Evolutionary conservation across 2,329 filamentous ascomycete species (phyloP).

Genomic region (Chaetomium strumarium): DNA sequence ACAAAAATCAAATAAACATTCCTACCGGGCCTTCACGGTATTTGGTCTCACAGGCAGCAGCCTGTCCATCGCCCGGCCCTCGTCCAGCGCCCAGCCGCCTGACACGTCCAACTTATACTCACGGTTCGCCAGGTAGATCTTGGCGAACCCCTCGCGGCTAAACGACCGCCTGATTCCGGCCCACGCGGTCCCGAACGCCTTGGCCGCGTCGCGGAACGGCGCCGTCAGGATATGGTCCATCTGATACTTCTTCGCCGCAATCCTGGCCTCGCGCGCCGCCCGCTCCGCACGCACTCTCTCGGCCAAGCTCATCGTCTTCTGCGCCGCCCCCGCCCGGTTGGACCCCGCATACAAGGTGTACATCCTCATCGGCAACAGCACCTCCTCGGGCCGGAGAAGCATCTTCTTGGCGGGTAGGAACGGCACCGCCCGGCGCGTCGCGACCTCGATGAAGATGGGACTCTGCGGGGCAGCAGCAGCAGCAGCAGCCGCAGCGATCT

Average conservation of each 20-base stretch:
- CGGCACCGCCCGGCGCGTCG: conserved; percentile 45
- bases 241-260: conserved; percentile 44
- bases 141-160: conserved; percentile 51
- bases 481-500: conserved; percentile 8
- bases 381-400: conserved; percentile 32
- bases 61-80: conserved; percentile 53
- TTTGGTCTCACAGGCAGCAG: conserved; percentile 37
- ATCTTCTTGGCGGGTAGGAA: conserved; percentile 41
- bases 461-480: conserved; percentile 3
- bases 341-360: conserved; percentile 16
- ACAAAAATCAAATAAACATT: not conserved
- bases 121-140: conserved; percentile 41
- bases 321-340: not conserved
- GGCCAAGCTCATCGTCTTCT: conserved; percentile 13
- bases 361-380: conserved; percentile 35
- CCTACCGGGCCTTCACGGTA: conserved; percentile 1
- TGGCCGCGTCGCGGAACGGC: conserved; percentile 48
- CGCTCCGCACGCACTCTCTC: conserved; percentile 29
- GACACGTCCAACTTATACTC: conserved; percentile 54
- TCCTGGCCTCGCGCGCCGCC: conserved; percentile 34
- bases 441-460: conserved; percentile 47
- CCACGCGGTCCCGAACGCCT: conserved; percentile 38
- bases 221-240: conserved; percentile 51
- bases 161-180: conserved; percentile 44
- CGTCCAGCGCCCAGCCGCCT: conserved; percentile 53